phyloP scores from a whole-genome alignment of 2,329 filamentous ascomycete genomes.

The Arthroderma sp. region DNA sequence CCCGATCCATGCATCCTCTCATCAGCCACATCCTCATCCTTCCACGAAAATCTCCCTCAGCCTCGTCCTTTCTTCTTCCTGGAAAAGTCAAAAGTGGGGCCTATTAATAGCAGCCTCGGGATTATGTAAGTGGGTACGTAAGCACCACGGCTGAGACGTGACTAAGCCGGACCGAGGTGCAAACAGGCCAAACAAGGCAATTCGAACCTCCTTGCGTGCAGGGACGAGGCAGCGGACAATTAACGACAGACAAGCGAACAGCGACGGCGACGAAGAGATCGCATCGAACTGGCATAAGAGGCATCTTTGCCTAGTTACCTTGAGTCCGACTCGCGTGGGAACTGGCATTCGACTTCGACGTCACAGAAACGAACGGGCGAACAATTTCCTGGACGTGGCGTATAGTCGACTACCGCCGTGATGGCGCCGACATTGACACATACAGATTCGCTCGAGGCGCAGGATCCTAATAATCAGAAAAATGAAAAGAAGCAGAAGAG shows the following conservation, averaged over 20 bases:
- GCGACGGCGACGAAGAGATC: no score
- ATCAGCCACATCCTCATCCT: neutral
- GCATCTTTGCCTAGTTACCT: neutral
- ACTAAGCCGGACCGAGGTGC: neutral
- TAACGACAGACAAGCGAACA: no score
- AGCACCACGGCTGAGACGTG: neutral
- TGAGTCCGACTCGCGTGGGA: neutral
- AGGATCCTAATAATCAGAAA: constrained; percentile 29
- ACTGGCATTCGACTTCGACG: neutral
- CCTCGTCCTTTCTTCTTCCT: neutral
- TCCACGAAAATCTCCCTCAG: no score
- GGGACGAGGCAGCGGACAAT: no score
- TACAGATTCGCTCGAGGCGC: constrained; percentile 34
- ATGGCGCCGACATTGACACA: constrained; percentile 34
- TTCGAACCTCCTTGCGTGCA: neutral
- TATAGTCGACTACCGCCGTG: neutral
- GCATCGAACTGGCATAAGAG: no score
- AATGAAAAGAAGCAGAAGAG: constrained; percentile 73
- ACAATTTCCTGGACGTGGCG: neutral
- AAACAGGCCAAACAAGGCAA: neutral
- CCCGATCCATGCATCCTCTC: neutral
- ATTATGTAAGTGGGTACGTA: neutral
- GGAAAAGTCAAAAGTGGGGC: neutral
- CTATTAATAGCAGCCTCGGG: neutral
- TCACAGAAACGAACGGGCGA: neutral